Evolutionary conservation across 1,139 yeast species (phyloP), one percentile per base, ranked within the genome.

Genomic region (Kodamaea fungicola): DNA sequence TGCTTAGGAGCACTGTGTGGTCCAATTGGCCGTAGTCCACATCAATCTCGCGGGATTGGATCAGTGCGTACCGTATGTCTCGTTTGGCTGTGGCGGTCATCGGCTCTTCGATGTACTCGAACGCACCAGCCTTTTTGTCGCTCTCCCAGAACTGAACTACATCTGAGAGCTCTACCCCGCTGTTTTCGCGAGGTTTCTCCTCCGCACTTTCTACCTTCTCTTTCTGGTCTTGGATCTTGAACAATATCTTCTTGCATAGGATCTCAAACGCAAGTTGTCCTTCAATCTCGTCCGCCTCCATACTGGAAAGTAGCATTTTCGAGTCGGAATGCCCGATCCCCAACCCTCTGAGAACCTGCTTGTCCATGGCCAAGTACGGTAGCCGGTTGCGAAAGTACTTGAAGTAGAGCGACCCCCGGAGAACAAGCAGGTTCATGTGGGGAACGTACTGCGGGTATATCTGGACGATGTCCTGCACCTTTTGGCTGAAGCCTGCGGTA

Each of bases 191-290:
- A 3, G 19, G 19, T 16, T 16, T 16, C 19, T 16, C 19, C 5
- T 16, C 19, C 19, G 3, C 19, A 5, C 5, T 16, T 16, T 16
- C 19, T 16, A 16, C 5, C 19, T 27, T 16, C 19, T 27, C 42
- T 27, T 37, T 41, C 3, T 27, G 36, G 12, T 47, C 51, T 26
- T 45, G 46, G 24, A 46, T 45, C 36, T 41, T 44, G 30, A 48
- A 38, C 26, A 48, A 39, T n/a, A 48, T 33, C 16, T 47, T 31
- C 35, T 48, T 48, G 43, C 49, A 39, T 38, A 44, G 32, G 25
- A 48, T 44, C 34, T 42, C 45, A 31, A 46, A 45, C 19, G 49
- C 51, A 21, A 43, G 28, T 26, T 40, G 38, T 4, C 52, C 52
- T 33, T 46, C 52, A 38, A 40, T 35, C 29, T 45, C 50, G 28